Evolutionary conservation across 345 rosid species (phyloP), one percentile per base, ranked within the genome.

Genomic region (Sonneratia alba): DNA sequence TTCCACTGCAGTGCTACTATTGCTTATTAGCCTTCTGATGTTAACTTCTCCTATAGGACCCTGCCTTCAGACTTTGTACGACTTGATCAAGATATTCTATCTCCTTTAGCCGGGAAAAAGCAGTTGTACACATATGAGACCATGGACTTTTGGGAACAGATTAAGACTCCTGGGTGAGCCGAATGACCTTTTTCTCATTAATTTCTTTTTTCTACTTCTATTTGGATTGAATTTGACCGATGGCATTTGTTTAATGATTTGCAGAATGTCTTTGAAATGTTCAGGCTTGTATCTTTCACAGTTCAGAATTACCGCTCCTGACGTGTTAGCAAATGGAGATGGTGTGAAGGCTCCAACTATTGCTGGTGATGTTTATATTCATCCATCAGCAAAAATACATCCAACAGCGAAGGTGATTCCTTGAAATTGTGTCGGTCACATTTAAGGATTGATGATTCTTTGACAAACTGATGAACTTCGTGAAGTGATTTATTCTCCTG

Each of bases 51-150:
- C 48, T 65, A 66, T 85, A 92, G 98, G 85, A 86, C 73, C 77
- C 80, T 73, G 72, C 85, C 96, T 3, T 51, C 85, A 11, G 91
- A 89, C 81, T 93, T 86, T 80, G 87, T 93, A 34, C 83, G 98
- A 78, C 76, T 93, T 75, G 98, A 93, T 84, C 98, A 93, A 79
- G 97, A 91, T 76, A 93, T 93, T 68, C 83, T 93, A 71, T 85
- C 98, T 69, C 98, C 97, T 85, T 88, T 93, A 78, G 97, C 98
- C 22, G 98, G 98, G 69, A 91, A 93, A 87, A 93, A 86, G 79
- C 90, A 83, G 75, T 74, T 91, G 3, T 93, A 89, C 71, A 85
- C 92, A 74, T 91, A 91, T 32, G 96, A 93, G 77, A 89, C 98
- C 62, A 79, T 76, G 88, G 91, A 93, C 78, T 89, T 91, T 84